Evolutionary conservation across 2,329 filamentous ascomycete species (phyloP).

Genomic region (Dothideomycetes sp.): DNA sequence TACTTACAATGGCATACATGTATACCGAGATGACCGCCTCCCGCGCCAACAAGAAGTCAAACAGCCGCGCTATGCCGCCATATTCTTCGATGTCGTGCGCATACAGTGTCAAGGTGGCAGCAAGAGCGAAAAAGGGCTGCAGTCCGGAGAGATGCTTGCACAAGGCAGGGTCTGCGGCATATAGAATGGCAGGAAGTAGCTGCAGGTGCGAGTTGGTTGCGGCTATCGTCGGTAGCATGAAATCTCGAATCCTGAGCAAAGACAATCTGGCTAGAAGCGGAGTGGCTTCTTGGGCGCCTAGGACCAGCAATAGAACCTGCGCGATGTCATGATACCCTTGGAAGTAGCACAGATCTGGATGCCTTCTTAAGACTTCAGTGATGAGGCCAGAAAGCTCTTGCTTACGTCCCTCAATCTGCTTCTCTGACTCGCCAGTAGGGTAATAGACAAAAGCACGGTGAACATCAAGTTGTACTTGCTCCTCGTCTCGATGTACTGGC

Average conservation of each 20-base stretch:
- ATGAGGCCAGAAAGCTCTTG: conserved; percentile 71
- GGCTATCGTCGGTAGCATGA: conserved; percentile 82
- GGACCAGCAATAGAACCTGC: conserved; percentile 83
- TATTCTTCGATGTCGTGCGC: conserved; percentile 92
- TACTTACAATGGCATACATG: conserved; percentile 60
- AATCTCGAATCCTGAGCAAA: conserved; percentile 83
- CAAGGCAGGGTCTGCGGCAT: conserved; percentile 58
- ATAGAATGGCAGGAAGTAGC: conserved; percentile 73
- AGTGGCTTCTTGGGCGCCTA: conserved; percentile 52
- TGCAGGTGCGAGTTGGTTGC: conserved; percentile 78
- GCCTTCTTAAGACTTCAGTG: conserved; percentile 62
- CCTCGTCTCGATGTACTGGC: conserved; percentile 72
- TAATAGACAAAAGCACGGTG: conserved; percentile 97
- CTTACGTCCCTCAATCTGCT: conserved; percentile 61
- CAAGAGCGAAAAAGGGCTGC: conserved; percentile 83
- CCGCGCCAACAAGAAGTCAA: conserved; percentile 79
- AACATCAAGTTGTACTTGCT: conserved; percentile 85
- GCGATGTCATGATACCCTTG: conserved; percentile 98
- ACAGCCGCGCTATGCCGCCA: conserved; percentile 76
- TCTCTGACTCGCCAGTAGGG: conserved; percentile 59
- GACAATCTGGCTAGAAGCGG: conserved; percentile 69
- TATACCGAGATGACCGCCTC: conserved; percentile 87
- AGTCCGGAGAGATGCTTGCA: conserved; percentile 46
- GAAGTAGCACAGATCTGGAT: conserved; percentile 87
- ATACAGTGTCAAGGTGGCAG: conserved; percentile 91